A percentile compares a stretch with the other conserved stretches of the same genome.
Evolutionary conservation across 768 basidiomycete genomes (phyloP).

Genomic region (Amylocystis lapponica): DNA sequence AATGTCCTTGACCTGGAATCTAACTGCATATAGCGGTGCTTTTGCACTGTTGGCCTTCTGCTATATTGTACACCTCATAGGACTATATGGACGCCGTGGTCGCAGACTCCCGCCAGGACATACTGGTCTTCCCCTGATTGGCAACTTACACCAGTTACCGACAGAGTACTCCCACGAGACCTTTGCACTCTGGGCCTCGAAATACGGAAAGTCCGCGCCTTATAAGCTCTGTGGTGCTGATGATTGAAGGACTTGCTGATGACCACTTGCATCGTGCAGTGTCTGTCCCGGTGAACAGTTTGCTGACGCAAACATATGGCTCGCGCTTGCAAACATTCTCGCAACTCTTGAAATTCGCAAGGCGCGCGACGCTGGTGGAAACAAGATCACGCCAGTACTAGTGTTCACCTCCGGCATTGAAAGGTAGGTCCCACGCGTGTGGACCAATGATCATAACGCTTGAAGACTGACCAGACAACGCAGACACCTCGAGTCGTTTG

Average conservation of each 20-base stretch:
- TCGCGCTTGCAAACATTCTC: slow-evolving; percentile 39
- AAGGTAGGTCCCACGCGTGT: slow-evolving; percentile 36
- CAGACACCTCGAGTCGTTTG: too few relatives aligned
- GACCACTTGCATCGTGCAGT: too few relatives aligned
- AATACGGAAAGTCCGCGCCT: slow-evolving; percentile 24
- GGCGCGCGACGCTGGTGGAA: slow-evolving; percentile 35
- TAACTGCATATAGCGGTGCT: too few relatives aligned
- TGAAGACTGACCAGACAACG: too few relatives aligned
- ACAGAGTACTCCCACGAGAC: slow-evolving; percentile 16
- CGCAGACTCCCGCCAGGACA: slow-evolving; percentile 29
- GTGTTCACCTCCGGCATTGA: slow-evolving; percentile 41
- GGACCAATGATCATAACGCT: too few relatives aligned
- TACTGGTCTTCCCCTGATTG: slow-evolving; percentile 21
- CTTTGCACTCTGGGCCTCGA: slow-evolving; percentile 23
- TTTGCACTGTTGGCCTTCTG: too few relatives aligned
- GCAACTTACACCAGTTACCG: slow-evolving; percentile 26
- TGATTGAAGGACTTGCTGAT: too few relatives aligned
- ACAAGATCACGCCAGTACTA: slow-evolving; percentile 31
- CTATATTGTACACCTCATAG: too few relatives aligned
- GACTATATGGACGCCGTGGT: too few relatives aligned
- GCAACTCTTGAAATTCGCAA: slow-evolving; percentile 41
- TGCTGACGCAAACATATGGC: slow-evolving; percentile 42
- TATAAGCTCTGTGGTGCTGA: too few relatives aligned
- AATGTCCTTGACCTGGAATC: too few relatives aligned
- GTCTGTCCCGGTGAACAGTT: slow-evolving; percentile 52